Evolutionary conservation across 1,139 yeast species (phyloP).

Genomic region (Casaregolazyma suthepensis): DNA sequence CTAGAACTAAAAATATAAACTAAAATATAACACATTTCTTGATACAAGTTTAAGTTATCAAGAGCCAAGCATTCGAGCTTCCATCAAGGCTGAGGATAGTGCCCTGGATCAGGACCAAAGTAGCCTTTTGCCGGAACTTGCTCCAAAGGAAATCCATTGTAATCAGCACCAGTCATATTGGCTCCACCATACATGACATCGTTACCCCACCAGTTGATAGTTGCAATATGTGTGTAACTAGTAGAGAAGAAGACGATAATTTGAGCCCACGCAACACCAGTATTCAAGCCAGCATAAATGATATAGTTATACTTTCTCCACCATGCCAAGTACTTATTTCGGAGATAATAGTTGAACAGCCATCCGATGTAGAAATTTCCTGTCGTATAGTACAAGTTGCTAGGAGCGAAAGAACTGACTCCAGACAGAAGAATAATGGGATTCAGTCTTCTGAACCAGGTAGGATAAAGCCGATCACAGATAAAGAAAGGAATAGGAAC

Average conservation of each 20-base stretch:
- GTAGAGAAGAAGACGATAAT: conserved; percentile 49
- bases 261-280: conserved; percentile 39
- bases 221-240: conserved; percentile 36
- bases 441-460: conserved; percentile 37
- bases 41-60: neutral
- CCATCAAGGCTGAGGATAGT: conserved; percentile 14
- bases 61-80: neutral
- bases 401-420: conserved; percentile 44
- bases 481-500: conserved; percentile 41
- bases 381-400: conserved; percentile 43
- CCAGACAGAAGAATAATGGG: conserved; percentile 46
- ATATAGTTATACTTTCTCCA: conserved; percentile 48
- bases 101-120: conserved; percentile 38
- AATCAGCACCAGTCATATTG: conserved; percentile 36
- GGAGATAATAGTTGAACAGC: conserved; percentile 48
- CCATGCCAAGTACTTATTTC: conserved; percentile 44
- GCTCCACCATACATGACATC: conserved; percentile 38
- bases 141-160: conserved; percentile 33
- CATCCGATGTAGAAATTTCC: conserved; percentile 49
- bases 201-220: conserved; percentile 57
- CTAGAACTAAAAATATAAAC: neutral
- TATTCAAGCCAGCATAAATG: conserved; percentile 46
- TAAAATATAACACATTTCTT: neutral
- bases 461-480: conserved; percentile 32
- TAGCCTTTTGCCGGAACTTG: conserved; percentile 43